Evolutionary conservation across 495 filamentous ascomycete species (phyloP).

Genomic region (Chlorociboria aeruginascens): DNA sequence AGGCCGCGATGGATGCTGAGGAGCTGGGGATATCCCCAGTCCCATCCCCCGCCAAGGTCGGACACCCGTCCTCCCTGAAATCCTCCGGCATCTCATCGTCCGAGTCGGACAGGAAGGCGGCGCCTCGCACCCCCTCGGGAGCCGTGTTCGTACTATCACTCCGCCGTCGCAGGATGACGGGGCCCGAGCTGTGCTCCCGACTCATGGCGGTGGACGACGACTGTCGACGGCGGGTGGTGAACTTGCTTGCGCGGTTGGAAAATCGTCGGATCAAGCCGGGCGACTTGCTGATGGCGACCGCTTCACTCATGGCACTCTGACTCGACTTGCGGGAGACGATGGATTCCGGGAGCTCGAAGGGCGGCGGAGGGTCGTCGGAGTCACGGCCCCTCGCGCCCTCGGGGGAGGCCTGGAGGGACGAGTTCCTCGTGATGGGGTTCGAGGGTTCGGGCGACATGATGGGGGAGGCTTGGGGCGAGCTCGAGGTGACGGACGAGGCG

Average conservation of each 20-base stretch:
- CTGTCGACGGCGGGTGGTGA: constrained; percentile 38
- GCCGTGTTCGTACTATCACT: constrained; percentile 71
- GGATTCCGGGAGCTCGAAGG: constrained; percentile 44
- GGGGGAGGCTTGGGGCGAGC: constrained; percentile 15
- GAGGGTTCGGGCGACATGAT: constrained; percentile 18
- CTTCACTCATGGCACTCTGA: constrained; percentile 40
- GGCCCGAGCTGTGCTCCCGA: constrained; percentile 77
- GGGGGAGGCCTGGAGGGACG: constrained; percentile 37
- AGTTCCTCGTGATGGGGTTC: constrained; percentile 23
- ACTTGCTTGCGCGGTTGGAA: constrained; percentile 16
- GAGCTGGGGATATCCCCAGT: constrained; percentile 24
- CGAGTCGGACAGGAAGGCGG: constrained; percentile 44
- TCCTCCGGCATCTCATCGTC: constrained; percentile 46
- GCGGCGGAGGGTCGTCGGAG: constrained; percentile 25
- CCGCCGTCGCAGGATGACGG: constrained; percentile 72
- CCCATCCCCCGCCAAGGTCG: constrained; percentile 13
- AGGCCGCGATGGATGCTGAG: constrained; percentile 23
- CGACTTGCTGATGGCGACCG: constrained; percentile 35
- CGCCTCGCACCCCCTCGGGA: constrained; percentile 39
- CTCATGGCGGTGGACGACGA: constrained; percentile 62
- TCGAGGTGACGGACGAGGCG: constrained; percentile 16
- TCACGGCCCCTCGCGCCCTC: constrained; percentile 38
- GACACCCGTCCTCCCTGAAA: constrained; percentile 11
- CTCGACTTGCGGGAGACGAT: constrained; percentile 27
- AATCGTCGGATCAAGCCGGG: constrained; percentile 26